Evolutionary conservation across 2,329 filamentous ascomycete genomes (phyloP).

Genomic region (Tolypocladium capitatum): DNA sequence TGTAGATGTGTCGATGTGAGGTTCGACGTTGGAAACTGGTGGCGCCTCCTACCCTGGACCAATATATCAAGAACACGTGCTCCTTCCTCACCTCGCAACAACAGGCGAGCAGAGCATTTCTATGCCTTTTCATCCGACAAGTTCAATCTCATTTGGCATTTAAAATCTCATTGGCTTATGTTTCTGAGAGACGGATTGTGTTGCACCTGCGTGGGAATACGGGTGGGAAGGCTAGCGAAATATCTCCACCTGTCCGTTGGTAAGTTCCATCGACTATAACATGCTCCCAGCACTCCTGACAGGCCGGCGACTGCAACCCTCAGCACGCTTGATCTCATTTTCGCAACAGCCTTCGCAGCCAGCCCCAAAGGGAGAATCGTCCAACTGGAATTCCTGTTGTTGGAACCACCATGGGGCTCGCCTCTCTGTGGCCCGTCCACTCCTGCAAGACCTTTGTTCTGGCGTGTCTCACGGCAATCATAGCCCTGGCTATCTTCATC

Average conservation of each 20-base stretch:
- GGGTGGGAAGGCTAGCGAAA: not conserved
- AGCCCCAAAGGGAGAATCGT: not conserved
- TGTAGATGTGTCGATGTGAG: not conserved
- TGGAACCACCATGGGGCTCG: not conserved
- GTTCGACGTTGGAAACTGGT: not conserved
- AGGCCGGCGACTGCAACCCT: not conserved
- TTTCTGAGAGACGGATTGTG: not conserved
- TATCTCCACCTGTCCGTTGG: too few relatives aligned
- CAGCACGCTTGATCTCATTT: not conserved
- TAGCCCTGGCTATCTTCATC: conserved; percentile 14
- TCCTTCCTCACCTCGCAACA: not conserved
- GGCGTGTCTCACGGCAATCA: conserved; percentile 7
- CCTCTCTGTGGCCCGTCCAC: not conserved
- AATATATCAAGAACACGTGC: not conserved
- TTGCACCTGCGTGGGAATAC: not conserved
- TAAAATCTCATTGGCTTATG: not conserved
- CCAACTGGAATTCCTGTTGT: not conserved
- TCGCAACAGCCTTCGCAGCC: not conserved
- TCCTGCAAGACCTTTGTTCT: not conserved
- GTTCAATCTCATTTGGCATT: too few relatives aligned
- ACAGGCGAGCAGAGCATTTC: not conserved
- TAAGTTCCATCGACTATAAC: too few relatives aligned
- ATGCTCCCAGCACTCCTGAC: too few relatives aligned
- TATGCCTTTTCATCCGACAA: too few relatives aligned
- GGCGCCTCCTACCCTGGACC: not conserved